A percentile compares a stretch with the other conserved stretches of the same genome.
These are phyloP conservation scores for Conoideocrella luteorostrata DNA, from an alignment of 2,329 filamentous ascomycete species.

Conservation along the genomic window DNA sequence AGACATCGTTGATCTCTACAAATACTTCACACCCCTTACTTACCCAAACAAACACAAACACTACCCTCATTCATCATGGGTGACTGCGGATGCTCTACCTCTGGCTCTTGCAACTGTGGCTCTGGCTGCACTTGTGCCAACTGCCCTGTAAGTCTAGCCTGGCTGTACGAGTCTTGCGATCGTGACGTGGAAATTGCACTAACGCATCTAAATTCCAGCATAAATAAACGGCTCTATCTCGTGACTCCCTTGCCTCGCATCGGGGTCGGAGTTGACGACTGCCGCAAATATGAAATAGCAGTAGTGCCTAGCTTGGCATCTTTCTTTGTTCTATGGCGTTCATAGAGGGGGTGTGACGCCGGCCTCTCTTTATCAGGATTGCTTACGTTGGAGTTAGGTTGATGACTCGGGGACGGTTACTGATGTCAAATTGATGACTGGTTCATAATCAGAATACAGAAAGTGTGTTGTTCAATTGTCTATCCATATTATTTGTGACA, in stretches of 20 bases:
- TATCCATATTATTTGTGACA: no score
- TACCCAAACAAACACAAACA: background rate
- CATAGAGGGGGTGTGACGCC: background rate
- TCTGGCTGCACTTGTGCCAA: slow-evolving; percentile 33
- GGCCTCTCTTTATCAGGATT: background rate
- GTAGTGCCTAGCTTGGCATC: background rate
- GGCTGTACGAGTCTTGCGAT: no score
- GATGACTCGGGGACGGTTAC: background rate
- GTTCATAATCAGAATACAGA: background rate
- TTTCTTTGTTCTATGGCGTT: background rate
- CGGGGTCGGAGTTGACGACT: background rate
- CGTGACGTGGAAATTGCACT: no score
- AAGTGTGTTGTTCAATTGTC: no score
- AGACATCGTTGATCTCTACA: no score
- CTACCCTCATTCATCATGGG: slow-evolving; percentile 28
- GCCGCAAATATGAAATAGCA: background rate
- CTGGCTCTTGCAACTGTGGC: slow-evolving; percentile 37
- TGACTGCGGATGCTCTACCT: slow-evolving; percentile 34
- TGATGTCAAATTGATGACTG: slow-evolving; percentile 3
- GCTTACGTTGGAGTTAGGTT: background rate
- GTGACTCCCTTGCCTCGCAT: no score
- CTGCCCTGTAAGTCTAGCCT: slow-evolving; percentile 33
- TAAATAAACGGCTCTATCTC: no score
- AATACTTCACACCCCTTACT: no score
- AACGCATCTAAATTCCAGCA: no score